A percentile compares a stretch with the other conserved stretches of the same genome.
Evolutionary conservation across 768 basidiomycete genomes (phyloP).

Genomic region (Mycena galericulata): DNA sequence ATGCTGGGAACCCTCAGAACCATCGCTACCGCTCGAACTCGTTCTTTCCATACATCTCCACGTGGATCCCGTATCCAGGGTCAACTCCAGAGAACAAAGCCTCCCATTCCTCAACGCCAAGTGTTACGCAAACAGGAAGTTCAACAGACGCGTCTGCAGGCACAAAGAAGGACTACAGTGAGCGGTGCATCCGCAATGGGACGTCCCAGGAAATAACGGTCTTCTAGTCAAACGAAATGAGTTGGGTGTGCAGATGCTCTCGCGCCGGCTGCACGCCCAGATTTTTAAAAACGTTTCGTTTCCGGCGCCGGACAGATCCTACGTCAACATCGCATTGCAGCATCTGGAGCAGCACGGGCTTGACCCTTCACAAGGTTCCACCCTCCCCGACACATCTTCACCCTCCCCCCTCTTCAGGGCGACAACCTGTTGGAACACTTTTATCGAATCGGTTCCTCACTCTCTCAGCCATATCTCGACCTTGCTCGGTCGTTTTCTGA

Average conservation of each 20-base stretch:
- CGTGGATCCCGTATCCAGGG: not conserved
- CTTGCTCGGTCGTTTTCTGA: slow-evolving; percentile 71
- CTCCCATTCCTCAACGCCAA: not conserved
- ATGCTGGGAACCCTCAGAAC: slow-evolving; percentile 20
- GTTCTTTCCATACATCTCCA: slow-evolving; percentile 19
- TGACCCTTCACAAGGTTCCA: slow-evolving; percentile 81
- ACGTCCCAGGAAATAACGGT: not conserved
- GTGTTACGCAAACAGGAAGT: not conserved
- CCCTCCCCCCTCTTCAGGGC: slow-evolving; percentile 88
- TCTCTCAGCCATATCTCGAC: slow-evolving; percentile 82
- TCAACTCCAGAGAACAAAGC: slow-evolving; percentile 10
- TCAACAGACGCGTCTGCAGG: slow-evolving; percentile 11
- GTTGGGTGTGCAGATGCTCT: slow-evolving; percentile 94
- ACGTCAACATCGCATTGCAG: slow-evolving; percentile 80
- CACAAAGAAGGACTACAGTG: slow-evolving; percentile 22
- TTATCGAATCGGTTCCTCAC: slow-evolving; percentile 75
- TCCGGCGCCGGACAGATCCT: slow-evolving; percentile 67
- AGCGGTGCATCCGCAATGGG: not conserved
- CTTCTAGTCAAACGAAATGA: slow-evolving; percentile 78
- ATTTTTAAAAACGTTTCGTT: slow-evolving; percentile 81
- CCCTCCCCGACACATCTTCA: slow-evolving; percentile 82
- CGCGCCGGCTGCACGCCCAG: slow-evolving; percentile 82
- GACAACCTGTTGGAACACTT: slow-evolving; percentile 89
- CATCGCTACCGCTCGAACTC: slow-evolving; percentile 20
- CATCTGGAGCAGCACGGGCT: slow-evolving; percentile 89